Base-by-base conservation (phyloP, 805 yeast genomes). In the Millerozyma acaciae region DNA sequence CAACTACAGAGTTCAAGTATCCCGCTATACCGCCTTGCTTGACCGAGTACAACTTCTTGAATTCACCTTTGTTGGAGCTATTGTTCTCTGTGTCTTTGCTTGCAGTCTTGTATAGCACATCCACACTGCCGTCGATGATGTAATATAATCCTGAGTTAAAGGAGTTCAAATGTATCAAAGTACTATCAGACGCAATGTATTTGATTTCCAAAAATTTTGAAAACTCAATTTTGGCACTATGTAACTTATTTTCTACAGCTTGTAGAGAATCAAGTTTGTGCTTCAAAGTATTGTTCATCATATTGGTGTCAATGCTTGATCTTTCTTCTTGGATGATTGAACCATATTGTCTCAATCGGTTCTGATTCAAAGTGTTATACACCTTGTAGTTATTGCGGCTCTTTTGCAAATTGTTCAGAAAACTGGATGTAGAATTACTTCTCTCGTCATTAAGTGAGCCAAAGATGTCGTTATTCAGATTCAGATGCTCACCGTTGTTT, bases 1-100 rank as follows among this genome's bases (percentile, higher is more conserved):
- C 93, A 7, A 88, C 72, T 10, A 89, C 56, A 0, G 94, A 74
- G 4, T 95, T 86, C 29, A 90, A 55, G 50, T 85, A 90, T 0
- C 97, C 97, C 0, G 90, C 94, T 10, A 90, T 55, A 4, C 93
- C 93, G 5, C 97, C 97, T 2, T 80, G 67, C 10, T 70, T 60
- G 2, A 87, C 78, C 0, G 78, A 70, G 44, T 79, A 80, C 2
- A 85, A 45, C 18, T 57, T 55, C 23, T 66, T 70, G 13, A 23
- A 12, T n/a, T n/a, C n/a, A 16, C 16, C 14, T 10, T 4, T 14
- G 4, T 28, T 34, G 7, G 38, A 21, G 10, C 21, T 9, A 4
- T 32, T 9, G 18, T 21, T 24, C 9, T 32, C 33, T 16, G 32
- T 10, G 12, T 28, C 21, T 19, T 19, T 28, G 15, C 26, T 23